These are phyloP conservation scores for Aspergillus flavus DNA, from an alignment of 2,329 filamentous ascomycete genomes.

Conservation along the genomic window DNA sequence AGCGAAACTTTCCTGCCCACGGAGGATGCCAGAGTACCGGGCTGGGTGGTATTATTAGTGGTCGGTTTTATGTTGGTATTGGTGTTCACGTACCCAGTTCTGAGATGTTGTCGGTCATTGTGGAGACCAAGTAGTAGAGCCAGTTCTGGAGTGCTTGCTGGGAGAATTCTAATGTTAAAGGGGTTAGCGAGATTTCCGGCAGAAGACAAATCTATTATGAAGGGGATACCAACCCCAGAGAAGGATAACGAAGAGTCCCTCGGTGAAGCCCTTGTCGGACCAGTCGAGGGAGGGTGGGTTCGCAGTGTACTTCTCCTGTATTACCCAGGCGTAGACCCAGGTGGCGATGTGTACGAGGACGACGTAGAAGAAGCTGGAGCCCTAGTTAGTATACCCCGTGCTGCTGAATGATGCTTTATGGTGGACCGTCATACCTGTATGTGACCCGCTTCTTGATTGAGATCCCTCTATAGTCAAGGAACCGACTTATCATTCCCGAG, in stretches of 20 bases:
- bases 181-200: slow-evolving; percentile 2
- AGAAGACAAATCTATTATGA: too few relatives aligned
- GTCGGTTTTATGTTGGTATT: not conserved
- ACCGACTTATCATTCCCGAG: slow-evolving; percentile 48
- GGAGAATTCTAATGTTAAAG: slow-evolving; percentile 40
- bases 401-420: not conserved
- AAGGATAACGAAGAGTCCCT: slow-evolving; percentile 53
- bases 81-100: slow-evolving; percentile 37
- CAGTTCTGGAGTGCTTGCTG: slow-evolving; percentile 58
- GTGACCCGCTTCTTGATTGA: slow-evolving; percentile 47
- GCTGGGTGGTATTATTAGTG: slow-evolving; percentile 20
- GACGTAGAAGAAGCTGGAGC: slow-evolving; percentile 49
- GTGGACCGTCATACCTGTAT: slow-evolving; percentile 25
- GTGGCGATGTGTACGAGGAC: slow-evolving; percentile 49
- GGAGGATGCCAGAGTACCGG: slow-evolving; percentile 46
- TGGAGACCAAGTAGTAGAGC: slow-evolving; percentile 59
- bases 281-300: slow-evolving; percentile 46
- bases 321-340: slow-evolving; percentile 57
- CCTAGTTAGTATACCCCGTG: not conserved
- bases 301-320: slow-evolving; percentile 55
- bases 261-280: slow-evolving; percentile 46
- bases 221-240: slow-evolving; percentile 43
- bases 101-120: slow-evolving; percentile 59
- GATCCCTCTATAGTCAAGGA: slow-evolving; percentile 48
- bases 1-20: slow-evolving; percentile 50